Base-by-base conservation (phyloP, 2,329 filamentous ascomycete genomes). In the Penicillium sp. region DNA sequence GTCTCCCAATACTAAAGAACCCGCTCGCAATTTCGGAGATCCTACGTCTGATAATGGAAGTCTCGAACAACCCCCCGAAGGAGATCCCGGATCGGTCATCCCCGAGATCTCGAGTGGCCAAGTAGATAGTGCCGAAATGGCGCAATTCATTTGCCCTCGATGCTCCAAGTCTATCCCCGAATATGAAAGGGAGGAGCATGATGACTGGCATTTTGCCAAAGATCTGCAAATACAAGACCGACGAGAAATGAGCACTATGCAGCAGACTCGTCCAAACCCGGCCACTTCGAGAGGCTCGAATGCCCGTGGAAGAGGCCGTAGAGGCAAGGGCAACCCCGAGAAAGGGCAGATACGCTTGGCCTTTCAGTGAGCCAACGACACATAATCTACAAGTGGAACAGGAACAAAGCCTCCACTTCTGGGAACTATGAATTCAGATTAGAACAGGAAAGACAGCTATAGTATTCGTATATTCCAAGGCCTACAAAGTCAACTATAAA, bases 181-280 rank as follows among this genome's bases (percentile, higher is more conserved):
- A 31, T 63, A 73, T 22, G 79, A 84, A 46, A 77, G 78, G 57
- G 78, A 83, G 55, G 90, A 87, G 69, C 93, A 98, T 66, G 76
- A 85, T 44, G 93, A 98, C 67, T 97, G 90, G 85, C 93, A 98
- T 70, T 85, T 95, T 69, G 93, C 93, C 37, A 88, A 87, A 69
- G 86, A 91, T 58, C 76, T 98, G 24, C 84, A 90, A 54, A 78
- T 82, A 47, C 76, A 85, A 55, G 78, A 85, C 70, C 76, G 77
- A 31, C 60, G 63, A 43, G 55, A 59, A 31, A 56, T 60, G 5
- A 56, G 51, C 22, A 52, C 39, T 37, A 50, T 46, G 23, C 60
- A 55, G 10, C 35, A 46, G 35, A 40, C 47, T 9, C 53, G 45
- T 6, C 24, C 48, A 6, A 49, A 18, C n/a, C 24, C 41, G 10